Percentiles rank a stretch among this genome's conserved stretches.
Conservation (phyloP, 257 asterid species). For the Cordia subcordata region DNA sequence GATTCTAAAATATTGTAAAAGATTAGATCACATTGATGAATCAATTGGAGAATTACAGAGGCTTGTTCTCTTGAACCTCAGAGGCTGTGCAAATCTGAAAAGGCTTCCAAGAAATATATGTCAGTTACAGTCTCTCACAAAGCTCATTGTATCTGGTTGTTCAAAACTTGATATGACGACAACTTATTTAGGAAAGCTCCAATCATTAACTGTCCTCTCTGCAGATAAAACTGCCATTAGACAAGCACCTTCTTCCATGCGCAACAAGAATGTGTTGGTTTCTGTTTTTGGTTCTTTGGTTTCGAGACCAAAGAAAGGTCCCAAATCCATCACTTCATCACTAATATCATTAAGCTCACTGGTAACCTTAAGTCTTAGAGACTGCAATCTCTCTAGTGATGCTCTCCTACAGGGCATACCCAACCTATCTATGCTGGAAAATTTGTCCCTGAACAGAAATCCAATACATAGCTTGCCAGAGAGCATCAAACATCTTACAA, state of each 20-base stretch:
- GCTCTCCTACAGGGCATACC: constrained; percentile 12
- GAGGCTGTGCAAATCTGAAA: constrained; percentile 9
- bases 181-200: constrained; percentile 4
- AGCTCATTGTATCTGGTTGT: constrained; percentile 14
- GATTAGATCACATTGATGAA: constrained; percentile 9
- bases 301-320: constrained; percentile 1
- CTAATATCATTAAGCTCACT: constrained; percentile 10
- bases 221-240: constrained; percentile 9
- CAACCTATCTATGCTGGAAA: constrained; percentile 8
- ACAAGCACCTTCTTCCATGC: constrained; percentile 9
- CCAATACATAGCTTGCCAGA: constrained; percentile 8
- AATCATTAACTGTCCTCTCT: not conserved
- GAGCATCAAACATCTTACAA: constrained; percentile 9
- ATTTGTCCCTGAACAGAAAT: constrained; percentile 9
- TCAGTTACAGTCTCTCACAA: constrained; percentile 2
- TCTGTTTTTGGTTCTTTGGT: not conserved
- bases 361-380: constrained; percentile 13
- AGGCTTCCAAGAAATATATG: constrained; percentile 9
- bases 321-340: constrained; percentile 1
- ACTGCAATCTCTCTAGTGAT: constrained; percentile 12
- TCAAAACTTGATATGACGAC: constrained; percentile 12
- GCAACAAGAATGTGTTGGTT: constrained; percentile 1
- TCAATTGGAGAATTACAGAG: constrained; percentile 8
- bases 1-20: constrained; percentile 14
- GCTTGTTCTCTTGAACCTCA: constrained; percentile 9